Conservation (phyloP, 2,329 filamentous ascomycete genomes). For the Hymenoscyphus albidus region DNA sequence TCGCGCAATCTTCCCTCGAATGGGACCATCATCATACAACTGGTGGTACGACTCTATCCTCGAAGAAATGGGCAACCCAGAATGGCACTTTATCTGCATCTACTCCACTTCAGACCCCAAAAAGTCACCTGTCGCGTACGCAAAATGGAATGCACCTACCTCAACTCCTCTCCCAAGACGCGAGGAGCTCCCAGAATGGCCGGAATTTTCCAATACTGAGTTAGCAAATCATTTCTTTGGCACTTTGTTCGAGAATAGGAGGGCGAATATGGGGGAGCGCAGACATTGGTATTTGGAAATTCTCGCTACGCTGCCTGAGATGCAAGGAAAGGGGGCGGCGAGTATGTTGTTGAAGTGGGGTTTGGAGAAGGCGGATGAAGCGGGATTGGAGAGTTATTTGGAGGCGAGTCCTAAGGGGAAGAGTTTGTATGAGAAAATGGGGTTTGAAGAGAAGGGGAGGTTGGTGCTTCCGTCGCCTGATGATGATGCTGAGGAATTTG, state of each 20-base stretch:
- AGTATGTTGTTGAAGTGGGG: conserved; percentile 47
- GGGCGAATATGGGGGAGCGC: conserved; percentile 39
- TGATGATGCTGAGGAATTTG: conserved; percentile 25
- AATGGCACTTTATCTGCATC: conserved; percentile 31
- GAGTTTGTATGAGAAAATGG: conserved; percentile 46
- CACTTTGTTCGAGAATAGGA: conserved; percentile 36
- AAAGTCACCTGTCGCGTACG: conserved; percentile 41
- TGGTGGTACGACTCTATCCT: conserved; percentile 38
- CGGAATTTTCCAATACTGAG: conserved; percentile 37
- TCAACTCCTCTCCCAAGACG: conserved; percentile 28
- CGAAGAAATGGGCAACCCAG: conserved; percentile 41
- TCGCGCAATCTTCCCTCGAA: conserved; percentile 38
- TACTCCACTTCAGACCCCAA: conserved; percentile 24
- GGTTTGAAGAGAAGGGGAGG: conserved; percentile 42
- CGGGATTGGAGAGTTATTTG: conserved; percentile 44
- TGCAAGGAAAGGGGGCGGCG: conserved; percentile 46
- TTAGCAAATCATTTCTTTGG: conserved; percentile 42
- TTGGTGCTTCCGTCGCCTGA: conserved; percentile 39
- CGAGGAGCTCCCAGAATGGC: conserved; percentile 37
- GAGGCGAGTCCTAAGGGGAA: conserved; percentile 48
- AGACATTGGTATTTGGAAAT: conserved; percentile 49
- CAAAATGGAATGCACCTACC: conserved; percentile 42
- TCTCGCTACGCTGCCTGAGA: conserved; percentile 41
- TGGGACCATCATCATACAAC: conserved; percentile 23
- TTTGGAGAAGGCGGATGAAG: conserved; percentile 42